Conservation (phyloP, 768 basidiomycete genomes). For the Phlebiopsis flavidoalba region DNA sequence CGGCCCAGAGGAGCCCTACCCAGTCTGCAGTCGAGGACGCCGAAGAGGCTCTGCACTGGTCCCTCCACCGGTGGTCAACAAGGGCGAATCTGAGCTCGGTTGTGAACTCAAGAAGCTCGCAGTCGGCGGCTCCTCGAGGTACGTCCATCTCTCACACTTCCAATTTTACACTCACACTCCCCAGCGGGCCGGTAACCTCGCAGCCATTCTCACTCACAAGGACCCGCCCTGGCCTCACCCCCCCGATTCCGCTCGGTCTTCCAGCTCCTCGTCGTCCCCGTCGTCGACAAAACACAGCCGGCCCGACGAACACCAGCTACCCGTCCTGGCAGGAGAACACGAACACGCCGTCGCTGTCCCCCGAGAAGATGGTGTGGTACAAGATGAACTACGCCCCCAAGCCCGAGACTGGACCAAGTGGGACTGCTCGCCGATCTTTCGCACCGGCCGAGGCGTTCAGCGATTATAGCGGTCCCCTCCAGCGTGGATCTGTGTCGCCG, state of each 20-base stretch:
- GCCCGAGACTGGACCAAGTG: conserved; percentile 54
- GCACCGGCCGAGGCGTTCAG: conserved; percentile 51
- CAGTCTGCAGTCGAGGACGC: conserved; percentile 69
- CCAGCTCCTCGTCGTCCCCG: conserved; percentile 67
- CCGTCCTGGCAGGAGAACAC: conserved; percentile 53
- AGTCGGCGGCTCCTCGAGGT: conserved; percentile 74
- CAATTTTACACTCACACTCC: conserved; percentile 1
- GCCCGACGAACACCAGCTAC: conserved; percentile 29
- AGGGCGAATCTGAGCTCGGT: conserved; percentile 43
- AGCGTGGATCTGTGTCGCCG: conserved; percentile 60
- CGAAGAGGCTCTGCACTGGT: conserved; percentile 62
- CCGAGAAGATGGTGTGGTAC: conserved; percentile 73
- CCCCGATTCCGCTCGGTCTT: conserved; percentile 51
- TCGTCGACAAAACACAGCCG: conserved; percentile 68
- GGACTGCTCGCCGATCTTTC: conserved; percentile 68
- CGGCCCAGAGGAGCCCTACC: conserved; percentile 67
- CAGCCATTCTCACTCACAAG: conserved; percentile 60
- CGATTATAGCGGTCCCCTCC: conserved; percentile 47
- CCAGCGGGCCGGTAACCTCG: conserved; percentile 68
- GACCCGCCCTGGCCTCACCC: conserved; percentile 41
- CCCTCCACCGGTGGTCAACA: conserved; percentile 39
- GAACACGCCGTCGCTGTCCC: conserved; percentile 54
- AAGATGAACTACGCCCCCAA: conserved; percentile 63
- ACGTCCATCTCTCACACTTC: neutral
- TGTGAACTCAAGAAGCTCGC: conserved; percentile 52